Evolutionary conservation across 148 eudicot genomes (phyloP), one percentile per base, ranked within the genome.

Genomic region (Fagopyrum homotropicum): DNA sequence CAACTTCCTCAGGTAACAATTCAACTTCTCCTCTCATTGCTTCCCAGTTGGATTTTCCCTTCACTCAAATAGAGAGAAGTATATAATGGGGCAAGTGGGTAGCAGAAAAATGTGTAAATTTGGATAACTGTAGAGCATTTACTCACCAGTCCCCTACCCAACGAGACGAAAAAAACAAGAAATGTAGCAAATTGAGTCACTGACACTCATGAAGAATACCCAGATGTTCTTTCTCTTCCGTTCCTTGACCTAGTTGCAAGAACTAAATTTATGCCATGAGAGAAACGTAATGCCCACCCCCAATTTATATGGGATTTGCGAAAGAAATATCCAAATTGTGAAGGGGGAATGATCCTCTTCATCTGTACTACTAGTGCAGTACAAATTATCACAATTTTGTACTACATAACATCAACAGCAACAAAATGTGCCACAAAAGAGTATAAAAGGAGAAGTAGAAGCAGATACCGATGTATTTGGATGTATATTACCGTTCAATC

Each of bases 21-120:
- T 70, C 73, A 19, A 70, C 29, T 70, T 70, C 73, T 29, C 45
- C 70, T 45, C 73, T 10, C 51, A 70, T 70, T 26, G 50, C 50
- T 47, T 45, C 73, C 51, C 4, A 15, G 10, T 15, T 64, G 0
- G 70, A 64, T 43, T 64, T 44, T 15, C 45, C 45, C 15, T 17
- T 17, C 15, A n/a, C n/a, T 4, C 15, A 15, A 56, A 35, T 35
- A 56, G 63, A 59, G 19, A 6, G 22, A 52, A 15, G 56, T 5
- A 52, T 22, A 22, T 22, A 52, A 52, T 9, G n/a, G 63, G 63
- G 63, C 63, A 57, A 17, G 30, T 57, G 19, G 63, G 63, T n/a
- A 57, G 63, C 63, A 7, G 10, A 49, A 49, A 49, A 49, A 49
- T 49, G 52, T 49, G 14, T 10, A 19, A 57, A 57, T n/a, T 7